Base-by-base conservation (phyloP, 257 asterid genomes). In the Solanum bulbocastanum region DNA sequence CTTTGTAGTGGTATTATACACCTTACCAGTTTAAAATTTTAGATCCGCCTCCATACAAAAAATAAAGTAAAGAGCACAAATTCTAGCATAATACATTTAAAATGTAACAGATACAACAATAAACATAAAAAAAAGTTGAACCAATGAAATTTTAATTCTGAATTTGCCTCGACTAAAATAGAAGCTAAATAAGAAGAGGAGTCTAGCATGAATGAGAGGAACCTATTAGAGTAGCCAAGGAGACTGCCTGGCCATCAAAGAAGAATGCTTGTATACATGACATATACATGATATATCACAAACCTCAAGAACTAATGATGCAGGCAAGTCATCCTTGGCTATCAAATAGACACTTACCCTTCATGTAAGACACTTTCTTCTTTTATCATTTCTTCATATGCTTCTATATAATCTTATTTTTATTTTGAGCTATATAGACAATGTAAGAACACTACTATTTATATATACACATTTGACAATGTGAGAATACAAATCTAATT, bases 251-350 rank as follows among this genome's bases (percentile, higher is more conserved):
- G 27, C 35, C 25, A 44, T 37, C 73, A 69, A 30, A 52, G 32
- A 68, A 10, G 66, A 66, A 42, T 65, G 32, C 56, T 81, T n/a
- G 40, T 14, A 79, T 37, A 11, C 4, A 23, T 32, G 27, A 0
- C 25, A 44, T 36, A 79, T 44, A 27, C 66, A 44, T 27, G 58
- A 81, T 56, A 56, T 56, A 56, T 46, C 22, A 18, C 30, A 27
- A 86, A 6, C 46, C 60, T 85, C 58, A 20, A 8, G 18, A 8
- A 10, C 2, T 56, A 89, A 72, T 89, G 87, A 89, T 71, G 92
- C 91, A 91, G 94, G 94, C 94, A 94, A 94, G 95, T 93, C 95
- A 94, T 94, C 95, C 94, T 93, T 92, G 97, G 97, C 95, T 94
- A 92, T 92, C 95, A 87, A 92, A 94, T 30, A 83, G 89, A 52